Conservation (phyloP, 78 protist genomes). For the Reticulomyxa filosa region DNA sequence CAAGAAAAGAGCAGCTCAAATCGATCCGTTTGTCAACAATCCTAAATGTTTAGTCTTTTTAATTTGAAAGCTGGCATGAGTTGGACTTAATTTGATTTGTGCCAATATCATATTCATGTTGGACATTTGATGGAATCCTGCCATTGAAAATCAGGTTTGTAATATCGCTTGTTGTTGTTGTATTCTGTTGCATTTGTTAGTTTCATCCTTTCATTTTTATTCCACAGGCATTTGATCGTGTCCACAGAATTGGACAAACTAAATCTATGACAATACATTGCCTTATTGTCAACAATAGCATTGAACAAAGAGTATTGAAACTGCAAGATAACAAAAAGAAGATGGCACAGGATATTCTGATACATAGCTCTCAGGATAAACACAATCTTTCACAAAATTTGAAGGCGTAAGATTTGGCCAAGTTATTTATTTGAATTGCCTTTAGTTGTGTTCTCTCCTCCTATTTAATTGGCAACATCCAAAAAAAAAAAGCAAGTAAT, state of each 20-base stretch:
- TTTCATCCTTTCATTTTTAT: constrained; percentile 28
- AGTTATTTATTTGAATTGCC: no score
- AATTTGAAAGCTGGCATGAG: constrained; percentile 27
- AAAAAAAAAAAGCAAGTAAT: no score
- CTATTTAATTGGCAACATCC: no score
- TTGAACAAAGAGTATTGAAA: constrained; percentile 39
- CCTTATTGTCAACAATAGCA: constrained; percentile 20
- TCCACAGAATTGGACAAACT: constrained; percentile 68
- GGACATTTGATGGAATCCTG: constrained; percentile 33
- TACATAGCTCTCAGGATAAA: no score
- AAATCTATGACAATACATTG: constrained; percentile 44
- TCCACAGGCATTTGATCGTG: constrained; percentile 40
- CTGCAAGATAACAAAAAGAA: constrained; percentile 42
- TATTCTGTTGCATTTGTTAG: no score
- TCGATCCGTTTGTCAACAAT: neutral
- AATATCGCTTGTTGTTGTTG: no score
- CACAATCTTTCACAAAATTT: no score
- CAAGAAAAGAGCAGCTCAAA: neutral
- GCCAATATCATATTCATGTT: constrained; percentile 23
- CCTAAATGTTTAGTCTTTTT: neutral
- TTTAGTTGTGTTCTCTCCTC: no score
- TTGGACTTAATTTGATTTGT: constrained; percentile 32
- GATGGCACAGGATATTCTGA: neutral
- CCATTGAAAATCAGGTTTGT: neutral
- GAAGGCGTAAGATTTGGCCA: no score